Percentiles rank a stretch among this genome's conserved stretches.
Conservation (phyloP, 1,284 basidiomycete genomes). For the Chondrostereum purpureum region DNA sequence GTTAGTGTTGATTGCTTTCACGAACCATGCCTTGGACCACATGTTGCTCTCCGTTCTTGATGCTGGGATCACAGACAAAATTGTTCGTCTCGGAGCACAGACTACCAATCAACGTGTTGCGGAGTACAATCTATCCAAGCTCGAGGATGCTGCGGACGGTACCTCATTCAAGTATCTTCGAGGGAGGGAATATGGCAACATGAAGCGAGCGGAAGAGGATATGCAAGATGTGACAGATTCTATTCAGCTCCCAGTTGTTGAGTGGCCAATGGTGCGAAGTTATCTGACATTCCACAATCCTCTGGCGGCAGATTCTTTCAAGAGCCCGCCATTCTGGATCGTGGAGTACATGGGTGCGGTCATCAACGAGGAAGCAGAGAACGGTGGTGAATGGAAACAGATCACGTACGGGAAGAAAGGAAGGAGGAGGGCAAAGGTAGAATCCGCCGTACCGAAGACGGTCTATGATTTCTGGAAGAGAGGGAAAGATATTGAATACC, state of each 20-base stretch:
- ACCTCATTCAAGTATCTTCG: slow-evolving; percentile 34
- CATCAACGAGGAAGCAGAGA: neutral
- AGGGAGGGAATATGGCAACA: slow-evolving; percentile 25
- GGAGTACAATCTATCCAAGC: slow-evolving; percentile 48
- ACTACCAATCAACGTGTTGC: slow-evolving; percentile 54
- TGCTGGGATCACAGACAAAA: slow-evolving; percentile 48
- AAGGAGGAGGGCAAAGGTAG: too few relatives aligned
- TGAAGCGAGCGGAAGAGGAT: slow-evolving; percentile 39
- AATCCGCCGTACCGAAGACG: slow-evolving; percentile 22
- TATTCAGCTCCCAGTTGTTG: neutral
- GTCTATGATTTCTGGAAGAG: slow-evolving; percentile 43
- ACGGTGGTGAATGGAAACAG: slow-evolving; percentile 14
- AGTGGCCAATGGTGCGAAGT: neutral
- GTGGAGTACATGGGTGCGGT: neutral
- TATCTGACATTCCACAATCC: neutral
- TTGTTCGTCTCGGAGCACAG: slow-evolving; percentile 60
- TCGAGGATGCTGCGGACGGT: slow-evolving; percentile 39
- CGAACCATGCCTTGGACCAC: slow-evolving; percentile 73
- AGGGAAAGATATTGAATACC: slow-evolving; percentile 34
- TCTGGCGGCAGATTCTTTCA: neutral
- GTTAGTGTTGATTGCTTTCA: slow-evolving; percentile 63
- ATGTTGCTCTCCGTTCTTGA: slow-evolving; percentile 58
- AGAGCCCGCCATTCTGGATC: neutral
- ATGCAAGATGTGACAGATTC: slow-evolving; percentile 38
- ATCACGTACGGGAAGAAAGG: slow-evolving; percentile 14